These are phyloP conservation scores for Cercospora berteroae DNA, from an alignment of 2,329 filamentous ascomycete genomes.

Conservation along the genomic window DNA sequence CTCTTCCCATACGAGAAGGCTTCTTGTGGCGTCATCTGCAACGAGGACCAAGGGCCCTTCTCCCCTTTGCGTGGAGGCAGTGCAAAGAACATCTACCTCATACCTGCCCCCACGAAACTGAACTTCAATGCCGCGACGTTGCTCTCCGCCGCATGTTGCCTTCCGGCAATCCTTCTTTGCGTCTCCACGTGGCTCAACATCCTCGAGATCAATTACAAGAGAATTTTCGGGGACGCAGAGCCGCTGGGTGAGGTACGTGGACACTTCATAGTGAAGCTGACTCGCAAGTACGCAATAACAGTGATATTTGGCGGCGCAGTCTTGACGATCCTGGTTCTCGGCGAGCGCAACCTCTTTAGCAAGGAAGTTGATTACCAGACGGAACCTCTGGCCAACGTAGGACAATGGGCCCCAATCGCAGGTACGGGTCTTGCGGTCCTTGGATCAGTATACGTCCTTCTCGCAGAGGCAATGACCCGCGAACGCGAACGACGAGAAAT, in stretches of 20 bases:
- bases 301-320: conserved; percentile 60
- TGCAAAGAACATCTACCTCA: conserved; percentile 61
- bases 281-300: conserved; percentile 49
- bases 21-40: conserved; percentile 52
- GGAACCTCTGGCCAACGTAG: conserved; percentile 61
- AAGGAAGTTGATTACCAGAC: conserved; percentile 56
- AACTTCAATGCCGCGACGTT: conserved; percentile 61
- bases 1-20: conserved; percentile 48
- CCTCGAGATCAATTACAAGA: conserved; percentile 60
- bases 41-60: conserved; percentile 46
- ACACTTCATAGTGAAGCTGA: conserved; percentile 5
- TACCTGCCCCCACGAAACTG: conserved; percentile 56
- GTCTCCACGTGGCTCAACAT: conserved; percentile 65
- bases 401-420: conserved; percentile 61
- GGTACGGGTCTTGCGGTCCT: conserved; percentile 58
- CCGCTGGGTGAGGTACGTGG: conserved; percentile 22
- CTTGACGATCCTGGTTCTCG: conserved; percentile 58
- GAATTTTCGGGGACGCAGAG: conserved; percentile 39
- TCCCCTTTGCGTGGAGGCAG: conserved; percentile 58
- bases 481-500: conserved; percentile 20
- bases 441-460: conserved; percentile 58
- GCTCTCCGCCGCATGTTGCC: conserved; percentile 62
- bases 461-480: conserved; percentile 39
- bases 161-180: conserved; percentile 62
- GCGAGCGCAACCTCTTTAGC: conserved; percentile 65